phyloP scores from a whole-genome alignment of 805 yeast species.

The Lachancea cidri region DNA sequence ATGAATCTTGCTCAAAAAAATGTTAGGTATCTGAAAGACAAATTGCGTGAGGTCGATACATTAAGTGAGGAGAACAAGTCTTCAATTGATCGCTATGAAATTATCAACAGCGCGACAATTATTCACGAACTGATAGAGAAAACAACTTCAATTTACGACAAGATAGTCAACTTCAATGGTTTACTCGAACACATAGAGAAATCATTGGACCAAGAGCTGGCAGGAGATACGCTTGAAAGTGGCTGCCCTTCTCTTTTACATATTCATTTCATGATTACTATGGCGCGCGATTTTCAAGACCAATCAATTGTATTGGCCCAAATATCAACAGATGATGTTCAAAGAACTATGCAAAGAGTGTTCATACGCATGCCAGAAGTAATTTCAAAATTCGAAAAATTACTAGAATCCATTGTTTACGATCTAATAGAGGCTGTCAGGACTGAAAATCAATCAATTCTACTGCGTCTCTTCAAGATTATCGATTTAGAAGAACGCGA shows the following conservation, averaged over 20 bases:
- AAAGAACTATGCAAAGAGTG: constrained; percentile 52
- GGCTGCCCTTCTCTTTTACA: constrained; percentile 50
- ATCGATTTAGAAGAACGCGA: constrained; percentile 76
- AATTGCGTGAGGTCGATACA: constrained; percentile 40
- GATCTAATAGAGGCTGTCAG: constrained; percentile 69
- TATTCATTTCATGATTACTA: constrained; percentile 66
- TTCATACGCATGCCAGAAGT: constrained; percentile 32
- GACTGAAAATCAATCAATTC: constrained; percentile 59
- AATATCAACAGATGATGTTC: constrained; percentile 56
- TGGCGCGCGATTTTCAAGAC: constrained; percentile 74
- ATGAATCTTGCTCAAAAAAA: constrained; percentile 40
- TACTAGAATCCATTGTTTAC: constrained; percentile 61
- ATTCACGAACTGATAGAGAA: constrained; percentile 69
- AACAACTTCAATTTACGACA: constrained; percentile 59
- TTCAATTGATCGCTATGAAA: constrained; percentile 60
- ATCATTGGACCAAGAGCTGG: constrained; percentile 44
- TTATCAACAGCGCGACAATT: constrained; percentile 60
- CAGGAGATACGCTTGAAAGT: constrained; percentile 29
- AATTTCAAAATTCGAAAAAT: constrained; percentile 54
- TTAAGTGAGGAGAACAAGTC: constrained; percentile 52
- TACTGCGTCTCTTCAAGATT: constrained; percentile 68
- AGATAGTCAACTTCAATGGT: constrained; percentile 51
- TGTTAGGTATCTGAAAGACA: constrained; percentile 45
- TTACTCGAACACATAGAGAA: constrained; percentile 46
- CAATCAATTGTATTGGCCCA: constrained; percentile 56